Base-by-base conservation (phyloP, 2,329 filamentous ascomycete species). In the Xylaria hypoxylon region DNA sequence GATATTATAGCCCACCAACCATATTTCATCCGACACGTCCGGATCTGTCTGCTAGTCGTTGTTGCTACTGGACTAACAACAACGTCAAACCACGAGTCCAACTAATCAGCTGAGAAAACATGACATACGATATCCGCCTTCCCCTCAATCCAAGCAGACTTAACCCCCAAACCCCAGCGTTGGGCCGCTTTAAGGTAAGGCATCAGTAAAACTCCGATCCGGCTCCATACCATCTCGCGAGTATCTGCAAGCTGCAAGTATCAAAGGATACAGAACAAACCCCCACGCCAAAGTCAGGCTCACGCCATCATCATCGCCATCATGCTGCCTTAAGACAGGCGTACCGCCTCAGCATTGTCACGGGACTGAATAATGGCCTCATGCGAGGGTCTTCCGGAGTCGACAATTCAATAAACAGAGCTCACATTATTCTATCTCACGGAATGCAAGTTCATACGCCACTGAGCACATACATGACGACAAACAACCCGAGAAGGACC, bases 101-200 rank as follows among this genome's bases (percentile, higher is more conserved):
- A 26, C 44, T 47, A 47, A 45, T 22, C 19, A 22, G 19, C n/a
- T 17, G 7, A 48, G 24, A 48, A 28, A 28, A 48, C 13, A 22
- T 26, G 10, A 55, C 19, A 40, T 24, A 24, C 7, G 22, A 17
- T 17, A 40, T 17, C 51, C 19, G 19, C 22, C 53, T 28, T 33
- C 31, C 11, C 13, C 44, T 59, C 31, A 26, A 26, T 35, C 15
- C n/a, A 35, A 19, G 8, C 31, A 48, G 11, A 17, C 31, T 33
- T 4, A 48, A 48, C 19, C 19, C 42, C 44, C 56, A 15, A 38
- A 47, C 6, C n/a, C 31, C 42, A 22, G 19, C 19, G 28, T 48
- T 28, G 17, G 44, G 56, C 56, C 50, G 56, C 44, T 59, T 38
- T 38, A 50, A 35, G 44, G 44, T 48, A 59, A 50, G 56, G 31